A percentile compares a stretch with the other conserved stretches of the same genome.
Conservation (phyloP, 2,329 filamentous ascomycete genomes). For the Ascochyta rabiei region DNA sequence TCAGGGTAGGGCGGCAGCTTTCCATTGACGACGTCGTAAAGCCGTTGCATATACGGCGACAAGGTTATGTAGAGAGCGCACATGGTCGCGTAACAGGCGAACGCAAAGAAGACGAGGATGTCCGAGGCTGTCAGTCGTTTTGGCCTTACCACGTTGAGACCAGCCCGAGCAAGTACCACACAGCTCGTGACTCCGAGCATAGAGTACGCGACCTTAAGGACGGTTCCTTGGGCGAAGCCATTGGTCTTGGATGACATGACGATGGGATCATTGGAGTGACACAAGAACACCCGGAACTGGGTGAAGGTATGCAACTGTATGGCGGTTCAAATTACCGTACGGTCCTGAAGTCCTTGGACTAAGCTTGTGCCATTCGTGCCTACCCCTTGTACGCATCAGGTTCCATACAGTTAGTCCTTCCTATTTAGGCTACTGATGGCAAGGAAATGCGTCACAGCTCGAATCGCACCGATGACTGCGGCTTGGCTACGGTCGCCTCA, state of each 20-base stretch:
- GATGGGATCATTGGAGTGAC: too few relatives aligned
- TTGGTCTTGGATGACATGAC: constrained; percentile 13
- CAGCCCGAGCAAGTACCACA: constrained; percentile 16
- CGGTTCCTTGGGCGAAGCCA: constrained; percentile 17
- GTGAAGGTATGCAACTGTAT: too few relatives aligned
- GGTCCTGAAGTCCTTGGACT: too few relatives aligned
- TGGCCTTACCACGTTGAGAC: constrained; percentile 10
- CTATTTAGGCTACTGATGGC: too few relatives aligned
- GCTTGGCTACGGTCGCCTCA: too few relatives aligned
- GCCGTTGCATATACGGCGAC: constrained; percentile 40
- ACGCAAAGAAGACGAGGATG: constrained; percentile 28
- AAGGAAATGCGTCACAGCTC: too few relatives aligned
- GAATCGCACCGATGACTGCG: too few relatives aligned
- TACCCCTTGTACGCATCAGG: too few relatives aligned
- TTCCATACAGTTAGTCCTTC: too few relatives aligned
- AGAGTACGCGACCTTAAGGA: constrained; percentile 20
- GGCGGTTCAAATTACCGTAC: too few relatives aligned
- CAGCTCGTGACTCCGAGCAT: constrained; percentile 19
- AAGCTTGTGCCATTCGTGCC: too few relatives aligned
- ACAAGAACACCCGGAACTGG: too few relatives aligned
- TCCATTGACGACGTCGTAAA: constrained; percentile 33
- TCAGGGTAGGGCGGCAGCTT: constrained; percentile 31
- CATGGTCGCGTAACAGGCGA: constrained; percentile 34
- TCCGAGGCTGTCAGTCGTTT: constrained; percentile 13
- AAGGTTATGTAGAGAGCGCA: constrained; percentile 43